These are phyloP conservation scores for Spatholobus suberectus DNA, from an alignment of 306 rosid genomes.

Conservation along the genomic window DNA sequence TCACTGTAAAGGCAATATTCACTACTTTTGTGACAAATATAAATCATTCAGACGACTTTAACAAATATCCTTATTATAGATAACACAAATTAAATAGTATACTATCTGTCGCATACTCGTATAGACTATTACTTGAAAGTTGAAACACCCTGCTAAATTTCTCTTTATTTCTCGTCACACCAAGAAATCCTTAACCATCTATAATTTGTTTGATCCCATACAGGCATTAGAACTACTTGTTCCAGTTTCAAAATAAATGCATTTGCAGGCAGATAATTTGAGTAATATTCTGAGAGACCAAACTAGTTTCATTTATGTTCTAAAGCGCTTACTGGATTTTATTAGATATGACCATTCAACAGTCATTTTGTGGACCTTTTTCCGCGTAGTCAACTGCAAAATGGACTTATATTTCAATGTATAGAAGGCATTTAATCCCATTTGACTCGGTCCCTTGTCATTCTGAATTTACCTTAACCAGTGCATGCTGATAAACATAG, in stretches of 20 bases:
- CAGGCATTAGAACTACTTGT: not conserved
- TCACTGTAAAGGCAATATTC: slow-evolving; percentile 24
- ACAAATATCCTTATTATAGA: not conserved
- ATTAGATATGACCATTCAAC: not conserved
- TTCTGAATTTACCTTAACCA: not conserved
- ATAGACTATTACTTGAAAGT: too few relatives aligned
- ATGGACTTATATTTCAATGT: not conserved
- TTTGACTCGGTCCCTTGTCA: not conserved
- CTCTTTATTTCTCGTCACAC: not conserved
- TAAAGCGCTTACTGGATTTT: not conserved
- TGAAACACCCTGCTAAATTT: not conserved
- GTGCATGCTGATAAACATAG: not conserved
- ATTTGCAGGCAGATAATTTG: not conserved
- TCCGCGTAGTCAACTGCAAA: not conserved
- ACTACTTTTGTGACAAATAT: slow-evolving; percentile 4
- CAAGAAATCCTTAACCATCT: not conserved
- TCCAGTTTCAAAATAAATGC: slow-evolving; percentile 9
- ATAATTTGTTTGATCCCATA: slow-evolving; percentile 17
- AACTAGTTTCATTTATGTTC: not conserved
- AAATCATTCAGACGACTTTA: slow-evolving; percentile 15
- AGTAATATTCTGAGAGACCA: not conserved
- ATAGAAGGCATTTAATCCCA: not conserved
- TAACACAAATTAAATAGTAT: not conserved
- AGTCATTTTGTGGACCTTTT: not conserved
- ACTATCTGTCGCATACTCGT: not conserved